These are phyloP conservation scores for Sporothrix sp. DNA, from an alignment of 2,329 filamentous ascomycete species.

Conservation along the genomic window DNA sequence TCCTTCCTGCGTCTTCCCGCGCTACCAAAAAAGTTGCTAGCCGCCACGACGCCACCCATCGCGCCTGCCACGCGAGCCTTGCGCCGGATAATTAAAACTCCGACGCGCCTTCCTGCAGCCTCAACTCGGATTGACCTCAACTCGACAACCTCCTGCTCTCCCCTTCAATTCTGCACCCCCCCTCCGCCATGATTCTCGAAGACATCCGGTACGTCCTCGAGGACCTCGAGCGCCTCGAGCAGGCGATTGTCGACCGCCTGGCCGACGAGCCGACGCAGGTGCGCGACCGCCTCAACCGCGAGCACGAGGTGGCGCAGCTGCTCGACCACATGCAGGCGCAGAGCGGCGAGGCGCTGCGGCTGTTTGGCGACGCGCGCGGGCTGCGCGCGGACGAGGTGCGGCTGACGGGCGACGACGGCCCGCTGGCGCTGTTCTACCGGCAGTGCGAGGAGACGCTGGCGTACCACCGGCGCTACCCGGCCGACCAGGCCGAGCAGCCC, in stretches of 20 bases:
- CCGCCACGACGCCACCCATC: background rate
- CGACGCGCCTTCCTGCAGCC: background rate
- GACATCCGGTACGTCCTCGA: slow-evolving; percentile 91
- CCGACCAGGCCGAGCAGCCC: slow-evolving; percentile 89
- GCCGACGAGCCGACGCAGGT: slow-evolving; percentile 87
- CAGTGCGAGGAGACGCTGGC: slow-evolving; percentile 72
- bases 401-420: slow-evolving; percentile 76
- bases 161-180: background rate
- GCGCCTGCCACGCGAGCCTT: slow-evolving; percentile 9
- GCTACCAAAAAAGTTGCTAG: slow-evolving; percentile 13
- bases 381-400: slow-evolving; percentile 70
- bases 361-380: slow-evolving; percentile 74
- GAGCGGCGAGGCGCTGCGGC: slow-evolving; percentile 66
- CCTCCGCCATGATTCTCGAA: slow-evolving; percentile 65
- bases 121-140: too few species aligned
- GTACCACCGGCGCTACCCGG: slow-evolving; percentile 84
- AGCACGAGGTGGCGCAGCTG: slow-evolving; percentile 85
- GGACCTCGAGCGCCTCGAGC: slow-evolving; percentile 91
- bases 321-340: slow-evolving; percentile 81
- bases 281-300: slow-evolving; percentile 76
- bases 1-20: background rate
- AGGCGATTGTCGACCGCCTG: slow-evolving; percentile 82
- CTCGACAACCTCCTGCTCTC: background rate
- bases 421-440: slow-evolving; percentile 85
- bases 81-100: slow-evolving; percentile 14